Conservation (phyloP, 2,329 filamentous ascomycete species). For the Pseudocercospora musae region DNA sequence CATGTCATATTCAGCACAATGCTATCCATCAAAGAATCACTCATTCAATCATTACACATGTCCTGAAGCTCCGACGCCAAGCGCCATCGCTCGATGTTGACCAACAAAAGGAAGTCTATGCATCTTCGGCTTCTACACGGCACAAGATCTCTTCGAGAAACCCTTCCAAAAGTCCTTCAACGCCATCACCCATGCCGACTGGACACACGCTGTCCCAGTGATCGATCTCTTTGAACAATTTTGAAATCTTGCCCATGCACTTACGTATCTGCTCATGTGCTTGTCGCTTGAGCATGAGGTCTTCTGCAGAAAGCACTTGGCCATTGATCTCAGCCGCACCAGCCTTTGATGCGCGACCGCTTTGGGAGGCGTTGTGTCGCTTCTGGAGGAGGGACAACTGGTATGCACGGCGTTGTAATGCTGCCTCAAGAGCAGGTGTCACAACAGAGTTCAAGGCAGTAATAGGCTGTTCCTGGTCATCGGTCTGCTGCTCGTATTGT, state of each 20-base stretch:
- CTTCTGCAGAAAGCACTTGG: conserved; percentile 14
- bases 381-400: conserved; percentile 56
- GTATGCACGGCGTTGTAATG: conserved; percentile 72
- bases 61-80: neutral
- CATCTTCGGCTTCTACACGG: conserved; percentile 81
- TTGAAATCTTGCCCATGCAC: conserved; percentile 76
- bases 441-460: conserved; percentile 89
- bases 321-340: neutral
- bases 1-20: neutral
- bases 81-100: neutral
- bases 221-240: conserved; percentile 86
- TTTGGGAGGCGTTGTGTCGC: conserved; percentile 25
- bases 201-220: conserved; percentile 79
- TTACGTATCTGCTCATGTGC: conserved; percentile 80
- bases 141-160: conserved; percentile 92
- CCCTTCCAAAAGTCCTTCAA: conserved; percentile 84
- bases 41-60: conserved; percentile 1
- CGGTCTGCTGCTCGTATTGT: conserved; percentile 13
- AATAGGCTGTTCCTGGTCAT: conserved; percentile 52
- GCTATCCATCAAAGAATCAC: neutral
- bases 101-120: conserved; percentile 36
- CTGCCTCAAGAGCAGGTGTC: conserved; percentile 86
- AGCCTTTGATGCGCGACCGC: conserved; percentile 9
- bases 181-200: conserved; percentile 90
- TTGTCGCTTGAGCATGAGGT: conserved; percentile 50